These are phyloP conservation scores for Ramaria rubella DNA, from an alignment of 768 basidiomycete species.

Conservation along the genomic window DNA sequence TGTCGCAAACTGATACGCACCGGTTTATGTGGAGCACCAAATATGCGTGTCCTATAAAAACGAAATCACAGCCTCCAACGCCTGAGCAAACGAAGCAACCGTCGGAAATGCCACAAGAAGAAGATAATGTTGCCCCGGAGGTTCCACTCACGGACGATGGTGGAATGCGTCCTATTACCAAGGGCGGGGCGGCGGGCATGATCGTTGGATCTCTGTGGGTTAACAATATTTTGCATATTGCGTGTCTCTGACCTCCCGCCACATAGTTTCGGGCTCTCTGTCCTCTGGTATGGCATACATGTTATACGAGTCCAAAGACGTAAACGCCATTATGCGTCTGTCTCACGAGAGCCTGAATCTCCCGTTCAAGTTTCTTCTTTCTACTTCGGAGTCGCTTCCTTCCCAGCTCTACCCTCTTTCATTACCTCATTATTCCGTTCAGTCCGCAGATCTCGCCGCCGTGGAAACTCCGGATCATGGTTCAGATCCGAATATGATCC, in stretches of 20 bases:
- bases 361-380: background rate
- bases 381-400: background rate
- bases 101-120: background rate
- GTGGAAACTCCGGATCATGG: background rate
- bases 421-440: background rate
- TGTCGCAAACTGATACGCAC: background rate
- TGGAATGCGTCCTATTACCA: background rate
- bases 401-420: background rate
- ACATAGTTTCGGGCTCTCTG: background rate
- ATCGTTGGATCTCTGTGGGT: constrained; percentile 7
- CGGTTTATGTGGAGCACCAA: constrained; percentile 2
- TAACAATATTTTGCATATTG: background rate
- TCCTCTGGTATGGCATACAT: background rate
- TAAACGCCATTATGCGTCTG: background rate
- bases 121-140: background rate
- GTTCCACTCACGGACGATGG: background rate
- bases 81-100: background rate
- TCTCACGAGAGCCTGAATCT: background rate
- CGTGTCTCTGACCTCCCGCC: background rate
- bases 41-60: constrained; percentile 6
- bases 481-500: background rate
- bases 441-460: background rate
- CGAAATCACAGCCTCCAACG: background rate
- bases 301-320: background rate
- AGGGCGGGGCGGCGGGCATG: background rate